Evolutionary conservation across 164 flowering plant genomes (phyloP), one percentile per base, ranked within the genome.

Genomic region (Litsea cubeba): DNA sequence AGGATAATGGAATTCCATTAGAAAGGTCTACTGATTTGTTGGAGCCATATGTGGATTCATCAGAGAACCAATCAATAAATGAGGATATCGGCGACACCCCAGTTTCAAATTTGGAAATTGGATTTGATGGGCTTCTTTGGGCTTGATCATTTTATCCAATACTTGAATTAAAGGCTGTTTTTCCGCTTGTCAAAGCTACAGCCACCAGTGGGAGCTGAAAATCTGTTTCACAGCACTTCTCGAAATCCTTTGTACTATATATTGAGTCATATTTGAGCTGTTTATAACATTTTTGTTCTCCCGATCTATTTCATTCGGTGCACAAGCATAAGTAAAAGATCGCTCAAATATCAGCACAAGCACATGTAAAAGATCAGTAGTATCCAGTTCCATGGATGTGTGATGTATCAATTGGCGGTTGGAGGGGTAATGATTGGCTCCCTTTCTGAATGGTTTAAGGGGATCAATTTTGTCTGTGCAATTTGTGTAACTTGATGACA

Each of bases 121-220:
- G 92, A 18, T 82, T 83, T 67, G 97, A 95, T 78, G 98, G 98
- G 12, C 88, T 95, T 28, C 78, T 89, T 46, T 93, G 98, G 99
- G 92, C 93, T 50, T 95, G 84, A 86, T 62, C 58, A 10, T 24
- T 40, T 46, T 17, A 40, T 17, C 18, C 40, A 66, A 25, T 2
- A 15, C 28, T 8, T 17, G 28, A 6, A 66, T 15, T 66, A 30
- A 30, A 28, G 15, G 26, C 24, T 64, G 28, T 23, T 18, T 30
- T 66, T 12, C 6, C 28, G 69, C n/a, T 66, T 23, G 15, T 63
- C 15, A 14, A 26, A 12, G 32, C 12, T 5, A 15, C 17, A 28
- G 10, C 46, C 23, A 22, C 20, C 35, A 12, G 24, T 50, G 25
- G 5, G 18, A 30, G 22, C 3, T 25, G 32, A 30, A 28, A 28